Conservation (phyloP, 495 filamentous ascomycete species). For the Penicillium macrosclerotiorum region DNA sequence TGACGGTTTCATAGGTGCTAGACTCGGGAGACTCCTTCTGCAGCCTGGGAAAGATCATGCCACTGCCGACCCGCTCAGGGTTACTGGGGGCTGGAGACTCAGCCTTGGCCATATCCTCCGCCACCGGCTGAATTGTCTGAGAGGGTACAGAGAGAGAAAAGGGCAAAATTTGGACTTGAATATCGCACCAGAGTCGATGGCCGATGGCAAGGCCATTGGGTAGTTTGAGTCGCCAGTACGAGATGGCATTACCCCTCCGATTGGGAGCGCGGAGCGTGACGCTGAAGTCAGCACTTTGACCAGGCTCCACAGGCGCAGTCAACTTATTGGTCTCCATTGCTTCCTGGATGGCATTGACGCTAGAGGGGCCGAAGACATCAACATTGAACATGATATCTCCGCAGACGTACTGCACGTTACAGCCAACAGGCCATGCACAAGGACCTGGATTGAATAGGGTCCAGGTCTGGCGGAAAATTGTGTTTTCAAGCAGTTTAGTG, state of each 20-base stretch:
- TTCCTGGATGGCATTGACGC: conserved; percentile 64
- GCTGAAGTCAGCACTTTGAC: conserved; percentile 75
- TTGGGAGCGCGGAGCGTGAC: conserved; percentile 78
- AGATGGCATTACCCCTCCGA: conserved; percentile 73
- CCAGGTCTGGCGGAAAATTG: conserved; percentile 88
- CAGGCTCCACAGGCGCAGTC: conserved; percentile 62
- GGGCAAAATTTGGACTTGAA: conserved; percentile 58
- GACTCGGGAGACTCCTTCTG: conserved; percentile 88
- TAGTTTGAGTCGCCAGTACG: conserved; percentile 93
- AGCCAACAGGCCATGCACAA: conserved; percentile 78
- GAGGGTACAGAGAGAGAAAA: conserved; percentile 4
- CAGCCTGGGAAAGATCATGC: conserved; percentile 96
- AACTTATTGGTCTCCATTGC: conserved; percentile 81
- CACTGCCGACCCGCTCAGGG: conserved; percentile 44
- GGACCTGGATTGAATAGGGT: conserved; percentile 82
- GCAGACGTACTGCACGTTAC: conserved; percentile 85
- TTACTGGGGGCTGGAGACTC: conserved; percentile 15
- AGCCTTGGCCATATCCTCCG: conserved; percentile 14
- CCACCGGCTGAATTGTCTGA: conserved; percentile 21
- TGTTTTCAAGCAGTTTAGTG: conserved; percentile 61
- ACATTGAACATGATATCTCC: conserved; percentile 94
- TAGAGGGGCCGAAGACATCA: conserved; percentile 71
- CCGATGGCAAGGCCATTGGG: conserved; percentile 81
- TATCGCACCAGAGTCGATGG: conserved; percentile 91
- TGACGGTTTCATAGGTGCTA: conserved; percentile 65